Evolutionary conservation across 345 rosid genomes (phyloP), one percentile per base, ranked within the genome.

Genomic region (Mercurialis annua): DNA sequence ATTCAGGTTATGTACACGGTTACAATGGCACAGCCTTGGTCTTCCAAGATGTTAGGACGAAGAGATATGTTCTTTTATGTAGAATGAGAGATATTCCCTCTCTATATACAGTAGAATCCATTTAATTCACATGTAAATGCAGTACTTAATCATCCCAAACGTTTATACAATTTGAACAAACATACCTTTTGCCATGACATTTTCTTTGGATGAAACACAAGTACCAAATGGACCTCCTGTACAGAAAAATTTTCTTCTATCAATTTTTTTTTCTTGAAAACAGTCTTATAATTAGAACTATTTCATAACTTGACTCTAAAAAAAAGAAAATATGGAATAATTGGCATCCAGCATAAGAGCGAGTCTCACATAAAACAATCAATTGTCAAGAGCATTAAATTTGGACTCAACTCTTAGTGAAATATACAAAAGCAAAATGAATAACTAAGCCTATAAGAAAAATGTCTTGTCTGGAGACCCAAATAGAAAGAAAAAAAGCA

Each of bases 191-290:
- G 81, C 92, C 80, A 70, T 84, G 85, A 81, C 79, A 89, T 82
- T 91, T 81, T 85, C 89, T 78, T 85, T 89, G 78, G 96, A 85
- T 68, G 92, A 74, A 86, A 75, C 80, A 89, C 83, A 77, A 71
- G 92, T 70, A 83, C 88, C 95, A 86, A 78, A 94, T 65, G 96
- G 89, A 81, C 80, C 80, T 85, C 97, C 99, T 94, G 97, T 85
- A 94, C 90, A 74, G 71, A 76, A 81, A 87, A 82, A 54, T 73
- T 71, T 76, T 76, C 69, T 71, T 81, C 78, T 81, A 85, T 86
- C 78, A 88, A 83, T 77, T 65, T 57, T 65, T 57, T 62, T 54
- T 54, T 75, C 46, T 57, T 42, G 16, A 44, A 56, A 65, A 66
- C 72, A 69, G 59, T 51, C 73, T 67, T 64, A 70, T 56, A 66